Base-by-base conservation (phyloP, 1,284 basidiomycete species). In the Leccinum griseonigrum region DNA sequence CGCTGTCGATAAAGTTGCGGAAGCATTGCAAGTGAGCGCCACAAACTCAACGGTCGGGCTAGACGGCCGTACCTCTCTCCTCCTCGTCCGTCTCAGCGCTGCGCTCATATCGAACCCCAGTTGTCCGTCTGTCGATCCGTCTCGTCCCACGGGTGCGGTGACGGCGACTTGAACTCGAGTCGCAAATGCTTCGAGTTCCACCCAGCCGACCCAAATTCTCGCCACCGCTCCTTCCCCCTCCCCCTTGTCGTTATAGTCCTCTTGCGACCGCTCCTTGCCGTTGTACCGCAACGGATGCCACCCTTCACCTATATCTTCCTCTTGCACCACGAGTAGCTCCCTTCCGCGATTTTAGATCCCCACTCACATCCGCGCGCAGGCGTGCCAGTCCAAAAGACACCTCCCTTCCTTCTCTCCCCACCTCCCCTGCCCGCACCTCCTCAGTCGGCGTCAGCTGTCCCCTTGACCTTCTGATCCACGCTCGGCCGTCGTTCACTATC, bases 21-120 rank as follows among this genome's bases (percentile, higher is more conserved):
- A 80, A 48, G 90, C 87, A 8, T 88, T 98, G 83, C 96, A 98
- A 78, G 94, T 95, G 14, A 83, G 79, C 26, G 75, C 79, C 2
- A 70, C 78, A 0, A 98, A 98, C 72, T 91, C 92, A 0, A 94
- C 98, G 87, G 88, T 92, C 14, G 96, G 95, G 4, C 82, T 98
- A 18, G 90, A 95, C 66, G 96, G 97, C 1, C 87, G 97, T 29
- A 82, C 92, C 0, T 82, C 85, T 2, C 83, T 98, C 1, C 83
- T 97, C 18, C 22, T 22, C 22, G 79, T 82, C 63, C 88, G 86
- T 66, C 84, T 97, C 29, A 84, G 85, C 56, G 77, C 79, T 31
- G 93, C 94, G 0, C 83, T 97, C 63, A 79, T 80, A 26, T 73
- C 80, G 3, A 86, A 81, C 66, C 79, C 86, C 2, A 74, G 40